These are phyloP conservation scores for Dioscorea dumetorum DNA, from an alignment of 106 monocot species.

Conservation along the genomic window DNA sequence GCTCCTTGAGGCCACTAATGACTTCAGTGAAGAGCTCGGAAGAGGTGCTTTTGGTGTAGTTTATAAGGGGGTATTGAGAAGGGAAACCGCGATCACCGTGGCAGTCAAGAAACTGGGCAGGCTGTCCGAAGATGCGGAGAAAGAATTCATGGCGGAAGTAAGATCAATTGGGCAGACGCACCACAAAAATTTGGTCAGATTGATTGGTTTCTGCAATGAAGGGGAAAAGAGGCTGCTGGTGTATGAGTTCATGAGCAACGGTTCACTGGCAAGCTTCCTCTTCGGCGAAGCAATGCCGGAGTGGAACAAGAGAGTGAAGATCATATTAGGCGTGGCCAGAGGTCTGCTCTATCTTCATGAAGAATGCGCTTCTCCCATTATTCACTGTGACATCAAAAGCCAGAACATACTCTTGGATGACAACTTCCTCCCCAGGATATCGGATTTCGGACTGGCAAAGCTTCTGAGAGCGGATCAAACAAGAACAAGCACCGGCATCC, in stretches of 20 bases:
- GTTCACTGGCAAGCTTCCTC: conserved; percentile 11
- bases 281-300: not conserved
- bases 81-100: not conserved
- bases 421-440: conserved; percentile 3
- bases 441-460: conserved; percentile 17
- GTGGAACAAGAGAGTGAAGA: conserved; percentile 10
- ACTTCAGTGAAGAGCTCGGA: conserved; percentile 29
- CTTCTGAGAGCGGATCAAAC: conserved; percentile 11
- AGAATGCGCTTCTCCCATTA: not conserved
- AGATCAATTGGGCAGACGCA: conserved; percentile 15
- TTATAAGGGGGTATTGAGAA: conserved; percentile 24
- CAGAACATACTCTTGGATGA: conserved; percentile 16
- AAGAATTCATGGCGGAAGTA: conserved; percentile 23
- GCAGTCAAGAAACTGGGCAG: conserved; percentile 36
- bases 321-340: conserved; percentile 3
- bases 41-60: conserved; percentile 32
- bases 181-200: conserved; percentile 14
- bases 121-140: conserved; percentile 7
- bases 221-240: conserved; percentile 16
- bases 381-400: conserved; percentile 19
- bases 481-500: conserved; percentile 1
- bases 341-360: conserved; percentile 14
- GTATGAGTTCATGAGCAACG: conserved; percentile 28
- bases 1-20: conserved; percentile 22
- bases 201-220: conserved; percentile 20